phyloP scores from a whole-genome alignment of 1,139 yeast genomes.

The Protomyces gravidus region DNA sequence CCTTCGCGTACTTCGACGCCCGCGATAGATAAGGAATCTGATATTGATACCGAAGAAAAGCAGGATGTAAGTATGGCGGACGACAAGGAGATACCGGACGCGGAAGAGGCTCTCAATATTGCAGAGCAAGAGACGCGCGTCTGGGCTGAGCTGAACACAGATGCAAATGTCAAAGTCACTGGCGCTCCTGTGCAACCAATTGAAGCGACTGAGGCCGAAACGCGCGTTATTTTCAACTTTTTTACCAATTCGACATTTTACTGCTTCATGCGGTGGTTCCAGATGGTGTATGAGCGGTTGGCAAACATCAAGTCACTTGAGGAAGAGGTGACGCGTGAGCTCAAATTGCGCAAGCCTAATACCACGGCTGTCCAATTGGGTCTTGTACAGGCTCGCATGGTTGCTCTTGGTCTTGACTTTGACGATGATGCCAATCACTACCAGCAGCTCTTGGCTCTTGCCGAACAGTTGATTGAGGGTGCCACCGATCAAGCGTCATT shows the following conservation, averaged over 20 bases:
- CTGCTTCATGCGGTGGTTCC: constrained; percentile 81
- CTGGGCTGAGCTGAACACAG: constrained; percentile 49
- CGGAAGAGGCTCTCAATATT: constrained; percentile 35
- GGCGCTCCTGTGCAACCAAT: constrained; percentile 30
- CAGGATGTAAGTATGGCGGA: constrained; percentile 40
- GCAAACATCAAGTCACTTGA: constrained; percentile 66
- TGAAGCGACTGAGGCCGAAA: constrained; percentile 25
- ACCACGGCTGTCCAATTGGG: constrained; percentile 87
- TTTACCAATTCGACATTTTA: constrained; percentile 90
- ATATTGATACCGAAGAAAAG: constrained; percentile 3
- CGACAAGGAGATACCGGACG: constrained; percentile 45
- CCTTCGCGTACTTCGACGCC: constrained; percentile 26
- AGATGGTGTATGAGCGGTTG: constrained; percentile 74
- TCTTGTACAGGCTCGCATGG: constrained; percentile 43
- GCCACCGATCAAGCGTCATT: constrained; percentile 92
- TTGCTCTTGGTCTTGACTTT: constrained; percentile 53
- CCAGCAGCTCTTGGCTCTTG: constrained; percentile 63
- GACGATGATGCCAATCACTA: constrained; percentile 42
- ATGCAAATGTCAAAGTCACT: constrained; percentile 32
- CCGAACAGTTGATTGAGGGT: constrained; percentile 79
- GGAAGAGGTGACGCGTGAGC: constrained; percentile 66
- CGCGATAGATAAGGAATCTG: constrained; percentile 9
- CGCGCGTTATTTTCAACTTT: constrained; percentile 57
- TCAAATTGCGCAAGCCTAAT: constrained; percentile 52
- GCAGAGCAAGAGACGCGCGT: constrained; percentile 57